Conservation (phyloP, 768 basidiomycete species). For the Hydnomerulius pinastri region DNA sequence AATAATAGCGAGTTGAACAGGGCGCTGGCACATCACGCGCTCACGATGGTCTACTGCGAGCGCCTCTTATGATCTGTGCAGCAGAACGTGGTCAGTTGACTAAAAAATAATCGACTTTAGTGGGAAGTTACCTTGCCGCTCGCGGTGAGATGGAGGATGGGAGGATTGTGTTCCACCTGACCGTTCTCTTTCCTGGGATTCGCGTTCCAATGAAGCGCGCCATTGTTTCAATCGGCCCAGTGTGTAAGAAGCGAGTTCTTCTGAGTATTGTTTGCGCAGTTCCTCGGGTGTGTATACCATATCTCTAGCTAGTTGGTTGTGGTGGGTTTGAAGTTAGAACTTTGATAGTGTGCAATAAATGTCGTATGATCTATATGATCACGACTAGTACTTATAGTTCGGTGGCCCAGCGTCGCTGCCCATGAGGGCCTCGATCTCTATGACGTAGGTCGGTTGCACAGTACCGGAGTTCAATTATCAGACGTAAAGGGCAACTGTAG, state of each 20-base stretch:
- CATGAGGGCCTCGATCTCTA: no score
- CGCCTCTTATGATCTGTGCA: neutral
- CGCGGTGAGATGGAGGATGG: no score
- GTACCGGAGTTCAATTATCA: no score
- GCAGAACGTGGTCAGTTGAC: neutral
- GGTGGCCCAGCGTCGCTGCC: no score
- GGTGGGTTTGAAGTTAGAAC: no score
- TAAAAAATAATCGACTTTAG: neutral
- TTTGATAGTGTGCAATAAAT: no score
- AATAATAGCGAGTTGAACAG: no score
- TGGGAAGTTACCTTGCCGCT: neutral
- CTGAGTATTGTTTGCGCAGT: slow-evolving; percentile 43
- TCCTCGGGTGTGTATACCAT: slow-evolving; percentile 30
- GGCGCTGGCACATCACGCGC: no score
- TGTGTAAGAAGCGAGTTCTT: slow-evolving; percentile 51
- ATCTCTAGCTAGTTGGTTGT: slow-evolving; percentile 10
- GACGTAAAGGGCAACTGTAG: no score
- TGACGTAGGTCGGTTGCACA: no score
- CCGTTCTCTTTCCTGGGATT: neutral
- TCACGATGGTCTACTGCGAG: neutral
- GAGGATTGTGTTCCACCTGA: neutral
- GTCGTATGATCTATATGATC: no score
- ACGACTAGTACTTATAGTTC: no score
- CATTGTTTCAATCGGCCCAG: slow-evolving; percentile 40
- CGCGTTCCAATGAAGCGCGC: slow-evolving; percentile 1